A percentile compares a stretch with the other conserved stretches of the same genome.
phyloP scores from a whole-genome alignment of 331 rosid species.

The Arachis monticola region DNA sequence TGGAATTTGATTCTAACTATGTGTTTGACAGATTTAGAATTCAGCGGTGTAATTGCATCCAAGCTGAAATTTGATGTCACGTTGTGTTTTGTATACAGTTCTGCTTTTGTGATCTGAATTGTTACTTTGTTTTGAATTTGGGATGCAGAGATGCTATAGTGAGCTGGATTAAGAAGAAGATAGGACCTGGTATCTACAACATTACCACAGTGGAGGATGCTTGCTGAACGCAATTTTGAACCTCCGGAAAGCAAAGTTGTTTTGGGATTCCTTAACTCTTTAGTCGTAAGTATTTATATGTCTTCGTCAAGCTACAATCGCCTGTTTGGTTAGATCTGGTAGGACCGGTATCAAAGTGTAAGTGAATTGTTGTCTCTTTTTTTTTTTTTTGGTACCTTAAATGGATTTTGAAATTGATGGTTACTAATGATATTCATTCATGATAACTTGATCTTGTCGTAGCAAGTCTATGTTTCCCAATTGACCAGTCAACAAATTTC shows the following conservation, averaged over 20 bases:
- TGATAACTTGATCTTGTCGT: background rate
- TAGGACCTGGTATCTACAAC: slow-evolving; percentile 83
- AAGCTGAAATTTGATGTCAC: slow-evolving; percentile 2
- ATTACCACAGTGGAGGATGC: slow-evolving; percentile 79
- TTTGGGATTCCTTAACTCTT: slow-evolving; percentile 87
- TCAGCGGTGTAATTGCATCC: background rate
- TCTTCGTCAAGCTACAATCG: background rate
- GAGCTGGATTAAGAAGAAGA: slow-evolving; percentile 94
- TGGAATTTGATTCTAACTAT: background rate
- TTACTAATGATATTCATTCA: slow-evolving; percentile 4
- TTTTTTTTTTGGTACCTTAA: background rate
- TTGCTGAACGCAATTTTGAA: slow-evolving; percentile 59
- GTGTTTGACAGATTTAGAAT: background rate
- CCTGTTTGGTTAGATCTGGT: background rate
- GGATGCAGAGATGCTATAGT: slow-evolving; percentile 76
- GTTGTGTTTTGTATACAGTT: background rate
- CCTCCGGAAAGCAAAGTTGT: slow-evolving; percentile 67
- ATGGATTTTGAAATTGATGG: slow-evolving; percentile 2
- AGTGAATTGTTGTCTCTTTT: background rate
- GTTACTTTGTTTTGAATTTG: background rate
- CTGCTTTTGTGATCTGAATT: slow-evolving; percentile 13
- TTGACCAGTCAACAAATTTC: background rate
- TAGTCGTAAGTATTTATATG: slow-evolving; percentile 67
- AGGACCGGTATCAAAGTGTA: background rate
- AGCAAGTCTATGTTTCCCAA: slow-evolving; percentile 4